phyloP scores from a whole-genome alignment of 306 rosid species.

The Dryas alaskensis region DNA sequence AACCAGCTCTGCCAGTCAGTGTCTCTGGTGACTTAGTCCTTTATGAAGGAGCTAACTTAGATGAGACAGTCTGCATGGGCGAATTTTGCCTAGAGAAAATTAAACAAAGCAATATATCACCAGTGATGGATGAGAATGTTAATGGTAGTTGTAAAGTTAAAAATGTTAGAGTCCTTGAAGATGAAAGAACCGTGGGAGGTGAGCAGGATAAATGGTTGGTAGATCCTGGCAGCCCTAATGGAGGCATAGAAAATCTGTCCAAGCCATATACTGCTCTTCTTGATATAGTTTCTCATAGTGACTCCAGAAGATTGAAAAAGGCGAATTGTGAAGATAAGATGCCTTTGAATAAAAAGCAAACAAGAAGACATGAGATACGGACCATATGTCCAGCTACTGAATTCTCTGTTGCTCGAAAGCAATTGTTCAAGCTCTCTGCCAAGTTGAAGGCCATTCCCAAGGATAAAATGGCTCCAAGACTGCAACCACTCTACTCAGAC shows the following conservation, averaged over 20 bases:
- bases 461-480: slow-evolving; percentile 19
- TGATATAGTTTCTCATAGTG: slow-evolving; percentile 10
- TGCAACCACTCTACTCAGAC: slow-evolving; percentile 7
- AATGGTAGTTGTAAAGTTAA: neutral
- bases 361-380: neutral
- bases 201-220: slow-evolving; percentile 14
- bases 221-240: slow-evolving; percentile 14
- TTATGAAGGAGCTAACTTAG: slow-evolving; percentile 6
- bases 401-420: slow-evolving; percentile 23
- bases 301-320: neutral
- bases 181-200: slow-evolving; percentile 22
- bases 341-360: slow-evolving; percentile 14
- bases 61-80: slow-evolving; percentile 10
- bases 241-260: slow-evolving; percentile 3
- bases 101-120: slow-evolving; percentile 1
- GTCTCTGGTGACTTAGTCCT: slow-evolving; percentile 16
- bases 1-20: slow-evolving; percentile 1
- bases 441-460: slow-evolving; percentile 9
- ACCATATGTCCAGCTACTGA: slow-evolving; percentile 10
- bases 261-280: neutral
- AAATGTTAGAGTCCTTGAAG: slow-evolving; percentile 4
- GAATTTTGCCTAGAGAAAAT: neutral
- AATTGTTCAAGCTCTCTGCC: slow-evolving; percentile 16
- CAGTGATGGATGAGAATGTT: slow-evolving; percentile 11
- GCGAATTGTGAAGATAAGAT: neutral